Evolutionary conservation across 1,139 yeast species (phyloP), one percentile per base, ranked within the genome.

Genomic region (Yamadazyma sp.): DNA sequence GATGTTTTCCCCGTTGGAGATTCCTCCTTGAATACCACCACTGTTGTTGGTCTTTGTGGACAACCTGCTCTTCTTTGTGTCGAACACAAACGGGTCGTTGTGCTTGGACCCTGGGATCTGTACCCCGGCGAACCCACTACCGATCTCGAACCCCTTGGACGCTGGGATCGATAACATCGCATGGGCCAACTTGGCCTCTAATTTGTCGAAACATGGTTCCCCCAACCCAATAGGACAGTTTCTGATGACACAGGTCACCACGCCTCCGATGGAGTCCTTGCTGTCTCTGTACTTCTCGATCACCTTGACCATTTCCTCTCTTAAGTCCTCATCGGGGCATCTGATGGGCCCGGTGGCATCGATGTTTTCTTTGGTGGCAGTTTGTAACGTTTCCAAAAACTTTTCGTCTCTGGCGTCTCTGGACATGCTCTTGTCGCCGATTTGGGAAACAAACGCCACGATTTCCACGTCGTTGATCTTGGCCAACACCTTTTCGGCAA

Each of bases 21-120:
- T 92, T 57, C 98, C 98, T 56, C 98, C 98, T 70, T 92, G 98
- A 46, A 91, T 79, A 65, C 98, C 98, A 54, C 98, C 98, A 25
- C 96, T 87, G 66, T 85, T 83, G 69, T 94, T 92, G 25, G 98
- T 91, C 53, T 64, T 74, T 25, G 98, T 92, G 62, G 89, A 83
- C 61, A 92, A 75, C 54, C 76, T 75, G 22, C 80, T 71, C 15
- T 72, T 60, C 17, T 65, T 64, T 46, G 72, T 78, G 51, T 79
- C 83, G 53, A 61, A 75, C 55, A 74, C 73, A 64, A 91, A 91
- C 28, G 92, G 76, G 64, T 92, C 98, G 56, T 92, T 92, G 69
- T 92, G 98, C 63, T 84, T 64, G 17, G 98, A 91, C 20, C 98
- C 98, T 37, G 96, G 94, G 49, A 91, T 81, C 44, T 75, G 72